Base-by-base conservation (phyloP, 345 rosid species). In the Ceriops decandra region DNA sequence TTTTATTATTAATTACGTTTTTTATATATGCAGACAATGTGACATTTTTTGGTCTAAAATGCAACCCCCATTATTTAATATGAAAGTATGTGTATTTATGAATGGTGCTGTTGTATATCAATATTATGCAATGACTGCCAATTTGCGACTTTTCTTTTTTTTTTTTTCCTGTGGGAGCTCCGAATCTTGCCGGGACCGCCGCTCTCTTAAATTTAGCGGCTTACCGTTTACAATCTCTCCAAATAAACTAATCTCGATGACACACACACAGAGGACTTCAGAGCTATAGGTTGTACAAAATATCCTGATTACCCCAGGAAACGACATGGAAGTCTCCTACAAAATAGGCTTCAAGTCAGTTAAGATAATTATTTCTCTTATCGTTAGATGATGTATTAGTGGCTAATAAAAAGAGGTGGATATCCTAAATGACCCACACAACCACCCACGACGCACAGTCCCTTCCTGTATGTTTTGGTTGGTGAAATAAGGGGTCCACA, bases 371-470 rank as follows among this genome's bases (percentile, higher is more conserved):
- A 13, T 47, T 63, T 67, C 54, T 20, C 53, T 66, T 65, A 53
- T 76, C 36, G 13, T 64, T 66, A 42, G 68, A 67, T 47, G 74
- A 76, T 58, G 74, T 67, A 67, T 71, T 30, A 69, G 47, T 63
- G 68, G 69, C 21, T 46, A 46, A 67, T 19, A 22, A 51, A 68
- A 54, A 16, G 21, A 20, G 59, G 52, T 8, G 28, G 35, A 60
- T 66, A 67, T 31, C 60, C 66, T 53, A 57, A 62, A 67, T 60
- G 81, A 67, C 78, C 80, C 81, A 71, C 86, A 71, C 86, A 78
- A 72, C 72, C 60, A 33, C 63, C 60, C 30, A 61, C 64, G 47
- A 26, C 42, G 31, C 13, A 56, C 21, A 64, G 54, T 60, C 66
- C 72, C 64, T 38, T 28, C 36, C 46, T 3, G 46, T n/a, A 38